A percentile compares a stretch with the other conserved stretches of the same genome.
Evolutionary conservation across 192 early-diverging fungal genomes (phyloP).

Genomic region (Backusella tarrabulga): DNA sequence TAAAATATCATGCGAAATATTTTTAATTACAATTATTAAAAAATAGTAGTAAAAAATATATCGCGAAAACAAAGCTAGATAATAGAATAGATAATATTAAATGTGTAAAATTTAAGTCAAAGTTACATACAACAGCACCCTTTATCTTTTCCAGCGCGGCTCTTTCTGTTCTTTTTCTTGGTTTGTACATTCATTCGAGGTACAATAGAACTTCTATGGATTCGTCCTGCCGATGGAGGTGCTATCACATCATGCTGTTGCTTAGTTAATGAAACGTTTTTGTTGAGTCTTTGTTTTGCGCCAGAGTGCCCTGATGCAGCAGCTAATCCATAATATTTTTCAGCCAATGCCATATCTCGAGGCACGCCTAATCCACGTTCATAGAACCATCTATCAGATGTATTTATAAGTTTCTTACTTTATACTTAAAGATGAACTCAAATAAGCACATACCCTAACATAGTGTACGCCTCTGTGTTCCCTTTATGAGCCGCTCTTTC

Average conservation of each 20-base stretch:
- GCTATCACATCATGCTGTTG: constrained; percentile 9
- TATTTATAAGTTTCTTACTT: background rate
- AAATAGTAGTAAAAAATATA: background rate
- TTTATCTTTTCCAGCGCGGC: background rate
- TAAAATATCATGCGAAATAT: background rate
- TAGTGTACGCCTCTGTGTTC: background rate
- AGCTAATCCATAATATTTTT: constrained; percentile 28
- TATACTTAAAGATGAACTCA: background rate
- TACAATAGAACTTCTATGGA: background rate
- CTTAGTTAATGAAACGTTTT: background rate
- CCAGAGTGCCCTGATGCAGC: constrained; percentile 23
- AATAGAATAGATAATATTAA: background rate
- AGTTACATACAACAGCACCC: constrained; percentile 1
- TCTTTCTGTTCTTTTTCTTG: constrained; percentile 4
- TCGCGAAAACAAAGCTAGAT: background rate
- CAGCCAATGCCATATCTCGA: constrained; percentile 17
- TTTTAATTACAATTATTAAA: background rate
- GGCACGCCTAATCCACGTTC: constrained; percentile 31
- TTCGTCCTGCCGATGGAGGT: background rate
- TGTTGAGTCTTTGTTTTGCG: constrained; percentile 10
- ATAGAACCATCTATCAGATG: constrained; percentile 29
- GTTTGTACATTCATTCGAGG: no score
- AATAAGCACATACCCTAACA: constrained; percentile 8
- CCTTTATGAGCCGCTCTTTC: constrained; percentile 60
- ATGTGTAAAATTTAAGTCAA: background rate